Evolutionary conservation across 2,329 filamentous ascomycete species (phyloP), one percentile per base, ranked within the genome.

Genomic region (Magnaporthiopsis incrustans): DNA sequence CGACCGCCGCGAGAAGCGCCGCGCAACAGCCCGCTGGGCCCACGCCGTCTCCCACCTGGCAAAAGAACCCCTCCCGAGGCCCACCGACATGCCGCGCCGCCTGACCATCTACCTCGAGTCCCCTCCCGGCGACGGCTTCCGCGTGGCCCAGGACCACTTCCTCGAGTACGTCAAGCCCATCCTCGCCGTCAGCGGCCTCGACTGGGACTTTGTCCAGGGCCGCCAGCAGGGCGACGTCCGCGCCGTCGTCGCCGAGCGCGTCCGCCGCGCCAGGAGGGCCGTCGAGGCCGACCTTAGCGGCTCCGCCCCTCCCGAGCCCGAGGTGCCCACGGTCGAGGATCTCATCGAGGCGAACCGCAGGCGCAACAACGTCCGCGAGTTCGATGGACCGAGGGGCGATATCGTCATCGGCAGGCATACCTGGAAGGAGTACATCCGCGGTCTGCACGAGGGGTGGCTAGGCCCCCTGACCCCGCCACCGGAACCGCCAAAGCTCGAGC

Each of bases 371-470:
- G 84, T 94, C 12, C 81, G 79, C 32, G 86, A 91, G 44, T 94
- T 89, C 71, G 81, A 88, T 4, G 93, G 91, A 12, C 80, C 89
- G 27, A 84, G 84, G 67, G 95, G 95, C 59, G 94, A 98, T 73
- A 82, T 99, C 62, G 87, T 98, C 25, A 86, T 99, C 70, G 95
- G 95, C 15, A 82, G 94, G 64, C 90, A 97, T 73, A 89, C 94
- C 12, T 99, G 95, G 95, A 99, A 97, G 78, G 95, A 99, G 77
- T 99, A 98, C 74, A 80, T 98, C 30, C 84, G 93, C 65, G 95
- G 95, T 59, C 73, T 98, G 68, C 95, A 99, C 74, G 95, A 99
- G 77, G 95, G 95, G 64, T 99, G 95, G 94, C 79, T 99, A 30
- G 94, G 95, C 0, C 92, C 95, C 10, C 78, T 96, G 58, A 85